A percentile compares a stretch with the other conserved stretches of the same genome.
Conservation (phyloP, 495 filamentous ascomycete genomes). For the Trichoderma orchidacearum region DNA sequence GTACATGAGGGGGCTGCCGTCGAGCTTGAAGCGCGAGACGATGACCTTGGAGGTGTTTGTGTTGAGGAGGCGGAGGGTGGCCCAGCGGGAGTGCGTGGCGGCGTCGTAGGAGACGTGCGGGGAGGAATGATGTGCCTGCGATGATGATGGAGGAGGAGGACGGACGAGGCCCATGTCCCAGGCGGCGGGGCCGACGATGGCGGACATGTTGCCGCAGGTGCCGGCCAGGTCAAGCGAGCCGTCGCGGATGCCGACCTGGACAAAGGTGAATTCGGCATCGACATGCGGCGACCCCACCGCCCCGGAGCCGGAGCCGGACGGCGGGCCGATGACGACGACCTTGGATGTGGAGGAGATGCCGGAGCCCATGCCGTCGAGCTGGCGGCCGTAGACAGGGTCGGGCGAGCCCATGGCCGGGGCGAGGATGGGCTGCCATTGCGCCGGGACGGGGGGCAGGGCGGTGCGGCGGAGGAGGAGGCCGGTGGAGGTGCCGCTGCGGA, state of each 20-base stretch:
- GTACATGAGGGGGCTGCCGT: constrained; percentile 28
- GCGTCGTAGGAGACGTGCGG: constrained; percentile 11
- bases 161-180: constrained; percentile 38
- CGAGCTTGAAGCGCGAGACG: constrained; percentile 30
- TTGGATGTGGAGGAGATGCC: constrained; percentile 60
- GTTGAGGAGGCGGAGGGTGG: constrained; percentile 26
- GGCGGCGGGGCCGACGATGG: constrained; percentile 52
- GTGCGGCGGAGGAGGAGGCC: constrained; percentile 47
- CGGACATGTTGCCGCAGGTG: constrained; percentile 65
- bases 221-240: constrained; percentile 47
- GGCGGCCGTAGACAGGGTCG: constrained; percentile 47
- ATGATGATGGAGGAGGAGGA: neutral
- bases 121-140: too few species aligned
- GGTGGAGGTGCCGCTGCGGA: constrained; percentile 60
- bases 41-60: constrained; percentile 36
- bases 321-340: constrained; percentile 46
- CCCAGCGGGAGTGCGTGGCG: constrained; percentile 14
- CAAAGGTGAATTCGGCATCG: constrained; percentile 63
- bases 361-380: constrained; percentile 60
- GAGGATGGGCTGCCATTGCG: constrained; percentile 45
- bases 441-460: constrained; percentile 28
- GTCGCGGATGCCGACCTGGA: constrained; percentile 49
- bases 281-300: constrained; percentile 25
- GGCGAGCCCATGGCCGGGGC: constrained; percentile 50
- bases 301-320: constrained; percentile 13